phyloP scores from a whole-genome alignment of 2,329 filamentous ascomycete genomes.

The Myriosclerotinia duriaeana region DNA sequence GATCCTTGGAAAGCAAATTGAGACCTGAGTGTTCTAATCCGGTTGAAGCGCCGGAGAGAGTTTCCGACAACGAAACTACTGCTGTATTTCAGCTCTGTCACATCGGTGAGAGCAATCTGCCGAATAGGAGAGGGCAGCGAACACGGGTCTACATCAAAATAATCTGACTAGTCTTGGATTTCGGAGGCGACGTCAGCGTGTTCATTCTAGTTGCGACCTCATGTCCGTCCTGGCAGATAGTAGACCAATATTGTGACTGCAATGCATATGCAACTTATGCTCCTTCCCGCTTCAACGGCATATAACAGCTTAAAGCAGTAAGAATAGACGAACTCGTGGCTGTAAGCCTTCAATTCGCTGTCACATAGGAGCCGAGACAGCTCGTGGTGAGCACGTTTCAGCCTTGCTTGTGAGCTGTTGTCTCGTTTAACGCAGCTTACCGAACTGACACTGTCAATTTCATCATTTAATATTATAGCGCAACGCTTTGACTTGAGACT shows the following conservation, averaged over 20 bases:
- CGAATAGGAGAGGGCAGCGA: neutral
- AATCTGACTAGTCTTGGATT: neutral
- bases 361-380: neutral
- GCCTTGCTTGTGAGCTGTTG: neutral
- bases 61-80: neutral
- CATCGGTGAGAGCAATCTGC: neutral
- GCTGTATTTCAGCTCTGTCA: neutral
- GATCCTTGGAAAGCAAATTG: neutral
- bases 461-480: neutral
- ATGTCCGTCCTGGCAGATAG: neutral
- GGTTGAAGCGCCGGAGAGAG: too few species aligned
- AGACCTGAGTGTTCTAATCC: neutral
- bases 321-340: neutral
- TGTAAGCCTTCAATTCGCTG: neutral
- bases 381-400: neutral
- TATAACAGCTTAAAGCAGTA: neutral
- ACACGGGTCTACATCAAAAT: neutral
- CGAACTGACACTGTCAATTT: neutral
- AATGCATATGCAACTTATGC: neutral
- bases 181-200: neutral
- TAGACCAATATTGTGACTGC: neutral
- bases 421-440: neutral
- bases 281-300: too few species aligned
- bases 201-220: neutral
- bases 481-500: neutral